A percentile compares a stretch with the other conserved stretches of the same genome.
phyloP scores from a whole-genome alignment of 1,139 yeast species.

The Sporopachydermia cereana region DNA sequence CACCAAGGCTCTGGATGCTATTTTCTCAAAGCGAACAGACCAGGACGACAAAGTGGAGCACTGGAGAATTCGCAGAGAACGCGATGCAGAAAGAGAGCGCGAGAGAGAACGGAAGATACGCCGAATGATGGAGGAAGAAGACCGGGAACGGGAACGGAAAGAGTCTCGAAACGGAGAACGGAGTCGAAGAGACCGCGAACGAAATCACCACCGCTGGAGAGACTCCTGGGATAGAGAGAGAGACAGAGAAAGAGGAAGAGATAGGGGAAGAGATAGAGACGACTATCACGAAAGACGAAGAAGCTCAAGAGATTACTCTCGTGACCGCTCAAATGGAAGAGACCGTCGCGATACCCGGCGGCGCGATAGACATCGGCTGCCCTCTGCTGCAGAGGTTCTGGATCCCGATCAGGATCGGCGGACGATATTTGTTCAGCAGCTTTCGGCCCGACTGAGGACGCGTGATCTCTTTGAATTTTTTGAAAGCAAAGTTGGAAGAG shows the following conservation, averaged over 20 bases:
- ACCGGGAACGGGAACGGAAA: neutral
- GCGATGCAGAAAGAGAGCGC: neutral
- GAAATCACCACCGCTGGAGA: neutral
- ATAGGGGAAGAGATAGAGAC: slow-evolving; percentile 7
- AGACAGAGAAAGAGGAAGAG: slow-evolving; percentile 8
- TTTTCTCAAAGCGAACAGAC: neutral
- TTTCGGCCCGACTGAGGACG: slow-evolving; percentile 24
- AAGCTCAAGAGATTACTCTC: slow-evolving; percentile 8
- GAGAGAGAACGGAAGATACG: slow-evolving; percentile 1
- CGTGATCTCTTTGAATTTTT: slow-evolving; percentile 24
- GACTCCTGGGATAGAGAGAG: slow-evolving; percentile 7
- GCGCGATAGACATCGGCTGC: slow-evolving; percentile 5
- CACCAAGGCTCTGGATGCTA: neutral
- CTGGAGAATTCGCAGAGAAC: neutral
- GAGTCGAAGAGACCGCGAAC: slow-evolving; percentile 8
- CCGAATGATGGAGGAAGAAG: slow-evolving; percentile 6
- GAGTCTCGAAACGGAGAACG: slow-evolving; percentile 9
- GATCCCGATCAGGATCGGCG: slow-evolving; percentile 22
- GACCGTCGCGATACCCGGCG: slow-evolving; percentile 3
- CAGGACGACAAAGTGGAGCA: neutral
- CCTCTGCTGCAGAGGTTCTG: slow-evolving; percentile 1
- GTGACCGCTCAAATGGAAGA: slow-evolving; percentile 8
- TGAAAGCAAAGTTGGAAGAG: slow-evolving; percentile 24
- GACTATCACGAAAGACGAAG: slow-evolving; percentile 3
- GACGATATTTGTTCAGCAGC: slow-evolving; percentile 28